phyloP scores from a whole-genome alignment of 768 basidiomycete genomes.

The Clitopilus passeckerianus region DNA sequence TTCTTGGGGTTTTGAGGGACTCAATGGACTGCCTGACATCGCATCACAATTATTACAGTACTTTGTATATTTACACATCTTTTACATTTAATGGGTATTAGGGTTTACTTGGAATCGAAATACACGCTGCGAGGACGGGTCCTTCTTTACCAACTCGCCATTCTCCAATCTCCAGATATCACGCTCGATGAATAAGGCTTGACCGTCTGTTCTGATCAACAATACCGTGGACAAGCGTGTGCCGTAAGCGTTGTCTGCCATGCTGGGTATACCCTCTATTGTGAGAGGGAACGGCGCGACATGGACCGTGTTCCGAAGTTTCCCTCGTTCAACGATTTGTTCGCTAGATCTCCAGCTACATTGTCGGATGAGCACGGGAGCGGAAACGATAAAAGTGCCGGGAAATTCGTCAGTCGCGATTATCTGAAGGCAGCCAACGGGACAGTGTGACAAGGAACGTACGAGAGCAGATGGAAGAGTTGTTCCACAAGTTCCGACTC shows the following conservation, averaged over 20 bases:
- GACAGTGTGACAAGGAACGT: conserved; percentile 28
- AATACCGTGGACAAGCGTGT: conserved; percentile 74
- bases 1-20: conserved; percentile 7
- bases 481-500: conserved; percentile 52
- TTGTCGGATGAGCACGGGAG: background rate
- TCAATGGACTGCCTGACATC: background rate
- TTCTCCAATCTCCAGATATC: conserved; percentile 56
- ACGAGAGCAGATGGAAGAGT: conserved; percentile 69
- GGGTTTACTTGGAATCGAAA: conserved; percentile 40
- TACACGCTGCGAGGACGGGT: conserved; percentile 39
- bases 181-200: conserved; percentile 64
- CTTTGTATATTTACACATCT: background rate
- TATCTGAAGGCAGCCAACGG: background rate
- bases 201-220: conserved; percentile 55
- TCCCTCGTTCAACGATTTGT: conserved; percentile 41
- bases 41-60: background rate
- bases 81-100: background rate
- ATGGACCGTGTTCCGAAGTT: conserved; percentile 59
- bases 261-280: conserved; percentile 18
- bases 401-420: background rate
- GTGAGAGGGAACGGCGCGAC: conserved; percentile 46
- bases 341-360: conserved; percentile 42
- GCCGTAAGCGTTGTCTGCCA: conserved; percentile 38
- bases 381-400: background rate
- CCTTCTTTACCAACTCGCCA: conserved; percentile 32